Percentiles rank a stretch among this genome's conserved stretches.
These are phyloP conservation scores for Leishmania gerbilli DNA, from an alignment of 208 protist genomes.

Conservation along the genomic window DNA sequence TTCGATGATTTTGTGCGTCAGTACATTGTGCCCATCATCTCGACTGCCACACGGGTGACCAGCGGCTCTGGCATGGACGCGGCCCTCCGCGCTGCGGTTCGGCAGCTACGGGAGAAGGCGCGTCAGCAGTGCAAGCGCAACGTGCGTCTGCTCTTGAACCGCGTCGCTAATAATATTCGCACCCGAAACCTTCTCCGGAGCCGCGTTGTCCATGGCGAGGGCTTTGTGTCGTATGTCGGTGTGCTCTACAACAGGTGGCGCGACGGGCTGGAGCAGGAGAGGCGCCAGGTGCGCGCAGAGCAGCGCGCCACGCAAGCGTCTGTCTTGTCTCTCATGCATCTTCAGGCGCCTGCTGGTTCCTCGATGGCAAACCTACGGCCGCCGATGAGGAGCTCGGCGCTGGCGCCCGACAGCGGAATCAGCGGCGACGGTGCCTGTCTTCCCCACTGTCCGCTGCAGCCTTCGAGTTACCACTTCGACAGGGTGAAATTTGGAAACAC, in stretches of 20 bases:
- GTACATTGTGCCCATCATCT: conserved; percentile 49
- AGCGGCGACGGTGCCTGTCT: not conserved
- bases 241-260: conserved; percentile 62
- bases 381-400: no score
- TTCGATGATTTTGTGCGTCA: conserved; percentile 47
- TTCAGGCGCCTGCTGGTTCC: not conserved
- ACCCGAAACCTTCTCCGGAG: conserved; percentile 38
- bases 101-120: conserved; percentile 46
- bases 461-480: conserved; percentile 43
- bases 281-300: conserved; percentile 4
- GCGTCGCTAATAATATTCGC: conserved; percentile 59
- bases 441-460: not conserved
- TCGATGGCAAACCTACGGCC: not conserved
- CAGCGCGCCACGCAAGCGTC: conserved; percentile 6
- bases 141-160: conserved; percentile 42
- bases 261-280: conserved; percentile 27
- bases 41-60: conserved; percentile 26
- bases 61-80: conserved; percentile 23
- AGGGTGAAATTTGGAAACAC: conserved; percentile 21
- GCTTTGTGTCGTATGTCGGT: conserved; percentile 52
- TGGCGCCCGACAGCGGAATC: not conserved
- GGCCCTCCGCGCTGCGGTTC: conserved; percentile 40
- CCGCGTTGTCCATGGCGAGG: conserved; percentile 41
- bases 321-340: conserved; percentile 30
- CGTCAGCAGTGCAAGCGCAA: conserved; percentile 23